Percentiles rank a stretch among this genome's conserved stretches.
Conservation (phyloP, 2,329 filamentous ascomycete species). For the Penicillium digitatum region DNA sequence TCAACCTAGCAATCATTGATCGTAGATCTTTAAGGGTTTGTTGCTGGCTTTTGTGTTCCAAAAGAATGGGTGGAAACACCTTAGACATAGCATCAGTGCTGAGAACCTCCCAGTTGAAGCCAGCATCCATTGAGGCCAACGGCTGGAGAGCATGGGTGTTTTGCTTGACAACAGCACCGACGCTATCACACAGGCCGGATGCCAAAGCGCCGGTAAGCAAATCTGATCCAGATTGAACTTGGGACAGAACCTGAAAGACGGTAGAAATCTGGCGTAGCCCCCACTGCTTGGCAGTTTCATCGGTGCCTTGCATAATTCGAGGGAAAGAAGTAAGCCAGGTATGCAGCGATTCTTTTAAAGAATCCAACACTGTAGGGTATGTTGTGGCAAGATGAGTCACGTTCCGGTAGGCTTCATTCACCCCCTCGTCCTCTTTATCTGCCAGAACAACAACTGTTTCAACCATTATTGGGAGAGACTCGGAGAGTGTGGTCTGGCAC, state of each 20-base stretch:
- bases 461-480: conserved; percentile 67
- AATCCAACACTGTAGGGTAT: conserved; percentile 59
- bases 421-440: conserved; percentile 45
- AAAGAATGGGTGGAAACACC: conserved; percentile 58
- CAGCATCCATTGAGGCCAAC: conserved; percentile 19
- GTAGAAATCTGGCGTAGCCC: conserved; percentile 73
- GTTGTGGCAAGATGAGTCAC: conserved; percentile 61
- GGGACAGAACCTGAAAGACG: conserved; percentile 62
- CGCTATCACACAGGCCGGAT: conserved; percentile 68
- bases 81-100: conserved; percentile 21
- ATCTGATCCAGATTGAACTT: conserved; percentile 51
- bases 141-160: conserved; percentile 29
- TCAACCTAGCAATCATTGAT: conserved; percentile 55
- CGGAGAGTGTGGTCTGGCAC: conserved; percentile 67
- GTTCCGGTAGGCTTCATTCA: conserved; percentile 34
- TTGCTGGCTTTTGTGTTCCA: conserved; percentile 63
- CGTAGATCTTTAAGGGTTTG: conserved; percentile 61
- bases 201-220: conserved; percentile 30
- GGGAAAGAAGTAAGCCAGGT: conserved; percentile 79
- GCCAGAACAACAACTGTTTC: conserved; percentile 75
- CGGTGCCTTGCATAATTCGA: conserved; percentile 75
- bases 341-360: conserved; percentile 67
- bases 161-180: conserved; percentile 50
- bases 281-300: conserved; percentile 70
- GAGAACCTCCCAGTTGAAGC: conserved; percentile 30